phyloP scores from a whole-genome alignment of 2,329 filamentous ascomycete genomes.

The Alternaria angustiovoidea region DNA sequence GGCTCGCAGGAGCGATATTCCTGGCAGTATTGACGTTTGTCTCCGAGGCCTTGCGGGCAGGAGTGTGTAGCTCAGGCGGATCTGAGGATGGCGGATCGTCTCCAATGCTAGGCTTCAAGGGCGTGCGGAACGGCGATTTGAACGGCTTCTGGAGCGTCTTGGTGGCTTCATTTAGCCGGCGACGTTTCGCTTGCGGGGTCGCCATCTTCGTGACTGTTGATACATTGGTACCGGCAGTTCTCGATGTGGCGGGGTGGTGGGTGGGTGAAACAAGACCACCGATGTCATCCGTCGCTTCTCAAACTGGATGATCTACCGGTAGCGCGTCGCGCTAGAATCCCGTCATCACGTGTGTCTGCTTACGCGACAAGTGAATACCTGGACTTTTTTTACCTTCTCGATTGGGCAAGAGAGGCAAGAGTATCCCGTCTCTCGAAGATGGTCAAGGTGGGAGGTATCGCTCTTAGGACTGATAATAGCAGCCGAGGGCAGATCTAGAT shows the following conservation, averaged over 20 bases:
- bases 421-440: background rate
- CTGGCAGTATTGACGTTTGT: background rate
- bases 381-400: background rate
- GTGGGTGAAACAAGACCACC: background rate
- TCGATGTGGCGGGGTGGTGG: background rate
- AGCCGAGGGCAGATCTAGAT: background rate
- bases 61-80: conserved; percentile 23
- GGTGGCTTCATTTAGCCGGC: conserved; percentile 66
- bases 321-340: conserved; percentile 9
- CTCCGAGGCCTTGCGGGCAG: background rate
- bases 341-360: conserved; percentile 14
- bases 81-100: conserved; percentile 39
- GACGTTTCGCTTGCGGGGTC: conserved; percentile 67
- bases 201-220: conserved; percentile 50
- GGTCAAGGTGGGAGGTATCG: background rate
- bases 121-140: conserved; percentile 71
- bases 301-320: background rate
- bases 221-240: conserved; percentile 20
- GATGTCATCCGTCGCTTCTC: conserved; percentile 14
- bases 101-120: conserved; percentile 38
- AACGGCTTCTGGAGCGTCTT: conserved; percentile 74
- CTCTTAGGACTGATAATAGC: background rate
- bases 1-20: conserved; percentile 1
- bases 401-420: background rate
- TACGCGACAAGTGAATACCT: background rate